These are phyloP conservation scores for Schwanniomyces pseudopolymorphus DNA, from an alignment of 805 yeast species.

Conservation along the genomic window DNA sequence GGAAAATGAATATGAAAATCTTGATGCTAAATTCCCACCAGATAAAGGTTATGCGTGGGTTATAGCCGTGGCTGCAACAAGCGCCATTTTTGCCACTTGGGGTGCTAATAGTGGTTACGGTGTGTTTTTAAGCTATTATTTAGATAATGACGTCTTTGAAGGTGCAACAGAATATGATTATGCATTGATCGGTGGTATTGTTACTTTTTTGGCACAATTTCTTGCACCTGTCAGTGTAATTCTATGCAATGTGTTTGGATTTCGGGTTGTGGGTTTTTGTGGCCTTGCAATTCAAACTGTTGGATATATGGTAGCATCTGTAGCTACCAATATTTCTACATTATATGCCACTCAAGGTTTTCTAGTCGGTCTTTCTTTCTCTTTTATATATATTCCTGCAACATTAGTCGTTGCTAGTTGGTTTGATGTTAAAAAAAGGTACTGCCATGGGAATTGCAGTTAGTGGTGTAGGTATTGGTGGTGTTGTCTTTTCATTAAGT, in stretches of 20 bases:
- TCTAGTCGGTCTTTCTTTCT: conserved; percentile 48
- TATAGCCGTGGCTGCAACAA: conserved; percentile 48
- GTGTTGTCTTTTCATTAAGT: conserved; percentile 47
- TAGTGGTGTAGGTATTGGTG: conserved; percentile 53
- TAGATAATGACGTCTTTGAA: conserved; percentile 33
- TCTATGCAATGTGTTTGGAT: conserved; percentile 49
- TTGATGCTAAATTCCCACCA: neutral
- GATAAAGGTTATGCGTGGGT: conserved; percentile 49
- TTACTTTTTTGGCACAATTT: conserved; percentile 55
- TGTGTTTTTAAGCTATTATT: conserved; percentile 53
- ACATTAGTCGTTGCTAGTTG: conserved; percentile 47
- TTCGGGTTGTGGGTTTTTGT: conserved; percentile 42
- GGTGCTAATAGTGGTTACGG: conserved; percentile 63
- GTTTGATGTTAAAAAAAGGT: conserved; percentile 44
- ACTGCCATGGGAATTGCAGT: conserved; percentile 49
- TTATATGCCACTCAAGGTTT: conserved; percentile 53
- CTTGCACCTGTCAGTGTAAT: conserved; percentile 53
- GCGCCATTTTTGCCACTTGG: conserved; percentile 49
- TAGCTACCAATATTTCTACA: conserved; percentile 50
- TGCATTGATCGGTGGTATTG: conserved; percentile 52
- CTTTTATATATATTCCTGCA: conserved; percentile 43
- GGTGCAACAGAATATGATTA: conserved; percentile 46
- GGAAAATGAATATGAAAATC: neutral
- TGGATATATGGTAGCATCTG: conserved; percentile 52
- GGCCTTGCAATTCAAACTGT: conserved; percentile 47